These are phyloP conservation scores for Hyaloscypha variabilis DNA, from an alignment of 495 filamentous ascomycete genomes.

Conservation along the genomic window DNA sequence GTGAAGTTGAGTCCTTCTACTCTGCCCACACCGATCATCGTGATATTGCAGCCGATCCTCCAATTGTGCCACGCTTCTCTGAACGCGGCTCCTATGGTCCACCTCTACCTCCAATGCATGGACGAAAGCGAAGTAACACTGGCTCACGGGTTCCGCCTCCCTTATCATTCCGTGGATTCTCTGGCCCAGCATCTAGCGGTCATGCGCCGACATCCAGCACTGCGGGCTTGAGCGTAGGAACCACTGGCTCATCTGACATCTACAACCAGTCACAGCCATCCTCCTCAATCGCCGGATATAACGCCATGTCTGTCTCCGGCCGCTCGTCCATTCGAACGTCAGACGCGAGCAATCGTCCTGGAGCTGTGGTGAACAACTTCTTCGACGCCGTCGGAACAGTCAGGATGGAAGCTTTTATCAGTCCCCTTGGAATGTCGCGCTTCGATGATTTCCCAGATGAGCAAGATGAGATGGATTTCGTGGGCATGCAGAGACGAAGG, in stretches of 20 bases:
- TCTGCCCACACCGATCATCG: conserved; percentile 28
- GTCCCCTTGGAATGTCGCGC: conserved; percentile 44
- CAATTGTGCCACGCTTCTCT: conserved; percentile 76
- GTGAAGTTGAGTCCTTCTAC: conserved; percentile 35
- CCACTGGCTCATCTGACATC: conserved; percentile 60
- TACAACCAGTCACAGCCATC: conserved; percentile 41
- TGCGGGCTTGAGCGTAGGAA: conserved; percentile 52
- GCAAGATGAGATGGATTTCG: conserved; percentile 32
- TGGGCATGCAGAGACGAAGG: conserved; percentile 25
- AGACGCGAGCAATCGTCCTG: conserved; percentile 32
- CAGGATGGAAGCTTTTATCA: conserved; percentile 95
- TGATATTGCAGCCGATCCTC: conserved; percentile 68
- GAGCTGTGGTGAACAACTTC: conserved; percentile 53
- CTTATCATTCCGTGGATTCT: conserved; percentile 74
- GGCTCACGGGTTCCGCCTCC: conserved; percentile 67
- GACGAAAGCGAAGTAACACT: conserved; percentile 84
- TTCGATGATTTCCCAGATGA: conserved; percentile 32
- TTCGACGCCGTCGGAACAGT: conserved; percentile 85
- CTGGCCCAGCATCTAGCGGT: conserved; percentile 57
- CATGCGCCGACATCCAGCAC: conserved; percentile 52
- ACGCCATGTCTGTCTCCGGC: conserved; percentile 60
- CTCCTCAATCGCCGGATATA: conserved; percentile 35
- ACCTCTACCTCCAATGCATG: conserved; percentile 48
- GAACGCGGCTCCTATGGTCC: conserved; percentile 37
- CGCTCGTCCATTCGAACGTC: conserved; percentile 34